phyloP scores from a whole-genome alignment of 805 yeast species.

The Hermanozyma aechmeae region DNA sequence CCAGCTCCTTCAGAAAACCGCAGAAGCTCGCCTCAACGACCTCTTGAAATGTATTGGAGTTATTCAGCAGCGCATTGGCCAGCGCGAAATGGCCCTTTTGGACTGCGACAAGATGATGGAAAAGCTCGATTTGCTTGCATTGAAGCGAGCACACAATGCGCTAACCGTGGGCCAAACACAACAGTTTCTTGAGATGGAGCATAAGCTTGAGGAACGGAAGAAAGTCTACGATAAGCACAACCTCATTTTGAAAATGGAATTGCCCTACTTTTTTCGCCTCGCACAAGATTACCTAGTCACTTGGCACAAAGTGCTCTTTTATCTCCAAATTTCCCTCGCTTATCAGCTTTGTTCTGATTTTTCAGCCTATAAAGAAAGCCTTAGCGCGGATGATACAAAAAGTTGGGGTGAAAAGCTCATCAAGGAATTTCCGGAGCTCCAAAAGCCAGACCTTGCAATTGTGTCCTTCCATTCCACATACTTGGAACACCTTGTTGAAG shows the following conservation, averaged over 20 bases:
- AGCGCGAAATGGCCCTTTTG: conserved; percentile 23
- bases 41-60: conserved; percentile 10
- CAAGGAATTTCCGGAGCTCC: not conserved
- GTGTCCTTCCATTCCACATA: conserved; percentile 1
- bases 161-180: conserved; percentile 21
- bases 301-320: conserved; percentile 25
- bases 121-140: conserved; percentile 15
- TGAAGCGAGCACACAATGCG: conserved; percentile 27
- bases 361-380: too few relatives aligned
- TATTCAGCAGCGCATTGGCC: conserved; percentile 17
- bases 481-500: conserved; percentile 1
- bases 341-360: conserved; percentile 21
- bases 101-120: conserved; percentile 28
- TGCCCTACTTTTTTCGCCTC: conserved; percentile 34
- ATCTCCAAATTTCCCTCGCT: conserved; percentile 22
- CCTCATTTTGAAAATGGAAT: conserved; percentile 31
- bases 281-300: conserved; percentile 20
- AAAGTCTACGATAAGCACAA: conserved; percentile 27
- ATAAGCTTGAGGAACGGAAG: conserved; percentile 16
- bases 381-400: too few relatives aligned
- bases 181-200: conserved; percentile 13
- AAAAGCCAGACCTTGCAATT: not conserved
- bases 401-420: not conserved
- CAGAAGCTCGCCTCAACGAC: conserved; percentile 8
- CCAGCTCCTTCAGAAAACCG: conserved; percentile 1